phyloP scores from a whole-genome alignment of 2,329 filamentous ascomycete species.

The Coleophoma crateriformis region DNA sequence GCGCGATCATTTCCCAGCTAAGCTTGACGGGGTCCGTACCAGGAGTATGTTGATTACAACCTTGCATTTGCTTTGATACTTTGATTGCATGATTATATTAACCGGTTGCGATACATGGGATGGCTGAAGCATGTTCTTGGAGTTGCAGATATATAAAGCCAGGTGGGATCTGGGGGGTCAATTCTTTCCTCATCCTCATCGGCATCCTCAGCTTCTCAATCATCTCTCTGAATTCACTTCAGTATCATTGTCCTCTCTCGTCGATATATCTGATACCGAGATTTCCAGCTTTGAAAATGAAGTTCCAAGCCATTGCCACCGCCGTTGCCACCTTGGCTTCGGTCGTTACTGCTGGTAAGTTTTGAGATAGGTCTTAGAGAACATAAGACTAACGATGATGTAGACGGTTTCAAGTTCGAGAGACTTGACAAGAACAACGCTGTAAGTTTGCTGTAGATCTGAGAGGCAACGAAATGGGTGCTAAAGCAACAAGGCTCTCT shows the following conservation, averaged over 20 bases:
- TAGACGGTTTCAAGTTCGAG: conserved; percentile 22
- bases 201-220: not conserved
- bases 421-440: conserved; percentile 29
- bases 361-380: not conserved
- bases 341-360: not conserved
- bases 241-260: not conserved
- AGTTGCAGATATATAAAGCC: not conserved
- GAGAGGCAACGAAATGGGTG: not conserved
- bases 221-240: not conserved
- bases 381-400: not conserved
- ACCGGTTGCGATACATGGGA: too few relatives aligned
- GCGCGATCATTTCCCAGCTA: too few relatives aligned
- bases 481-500: conserved; percentile 34
- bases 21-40: too few relatives aligned
- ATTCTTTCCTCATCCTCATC: not conserved
- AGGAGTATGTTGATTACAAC: too few relatives aligned
- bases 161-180: not conserved
- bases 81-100: too few relatives aligned
- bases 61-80: too few relatives aligned
- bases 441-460: conserved; percentile 7
- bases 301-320: conserved; percentile 2
- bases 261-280: not conserved
- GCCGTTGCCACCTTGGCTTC: not conserved
- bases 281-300: not conserved
- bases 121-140: too few relatives aligned